phyloP scores from a whole-genome alignment of 192 early-diverging fungal species.

The Entophlyctis luteolus region DNA sequence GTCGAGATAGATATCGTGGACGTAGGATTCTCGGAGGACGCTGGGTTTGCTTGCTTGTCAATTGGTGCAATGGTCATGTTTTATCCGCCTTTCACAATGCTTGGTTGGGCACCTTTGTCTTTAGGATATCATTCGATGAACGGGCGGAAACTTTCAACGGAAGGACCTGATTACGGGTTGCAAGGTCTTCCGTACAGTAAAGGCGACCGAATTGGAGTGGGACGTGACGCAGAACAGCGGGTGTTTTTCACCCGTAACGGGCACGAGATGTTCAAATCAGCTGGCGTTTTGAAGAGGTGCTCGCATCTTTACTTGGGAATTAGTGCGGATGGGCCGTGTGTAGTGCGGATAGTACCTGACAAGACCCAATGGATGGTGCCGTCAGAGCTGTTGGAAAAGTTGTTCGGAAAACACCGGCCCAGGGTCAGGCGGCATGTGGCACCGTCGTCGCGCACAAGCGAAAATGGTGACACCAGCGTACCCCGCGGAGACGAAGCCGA shows the following conservation, averaged over 20 bases:
- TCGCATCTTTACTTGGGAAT: neutral
- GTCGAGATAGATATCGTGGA: conserved; percentile 7
- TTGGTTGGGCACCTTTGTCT: neutral
- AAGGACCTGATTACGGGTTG: neutral
- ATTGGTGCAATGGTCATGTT: neutral
- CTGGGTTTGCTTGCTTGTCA: neutral
- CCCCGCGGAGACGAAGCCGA: no score
- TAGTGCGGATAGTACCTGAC: neutral
- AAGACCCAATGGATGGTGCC: neutral
- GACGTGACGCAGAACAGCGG: neutral
- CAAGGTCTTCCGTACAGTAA: neutral
- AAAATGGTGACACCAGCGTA: no score
- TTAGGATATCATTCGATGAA: neutral
- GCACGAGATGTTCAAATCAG: neutral
- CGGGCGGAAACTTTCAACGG: neutral
- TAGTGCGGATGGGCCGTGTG: neutral
- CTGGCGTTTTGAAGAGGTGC: no score
- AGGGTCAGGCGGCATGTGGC: no score
- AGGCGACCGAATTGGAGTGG: conserved; percentile 5
- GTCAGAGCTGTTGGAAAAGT: neutral
- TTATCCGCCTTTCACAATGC: conserved; percentile 5
- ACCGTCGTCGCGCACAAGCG: no score
- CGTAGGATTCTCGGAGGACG: neutral
- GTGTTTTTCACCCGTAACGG: conserved; percentile 12
- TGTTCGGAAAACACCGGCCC: no score